Evolutionary conservation across 768 basidiomycete genomes (phyloP), one percentile per base, ranked within the genome.

Genomic region (Rhodocollybia butyracea): DNA sequence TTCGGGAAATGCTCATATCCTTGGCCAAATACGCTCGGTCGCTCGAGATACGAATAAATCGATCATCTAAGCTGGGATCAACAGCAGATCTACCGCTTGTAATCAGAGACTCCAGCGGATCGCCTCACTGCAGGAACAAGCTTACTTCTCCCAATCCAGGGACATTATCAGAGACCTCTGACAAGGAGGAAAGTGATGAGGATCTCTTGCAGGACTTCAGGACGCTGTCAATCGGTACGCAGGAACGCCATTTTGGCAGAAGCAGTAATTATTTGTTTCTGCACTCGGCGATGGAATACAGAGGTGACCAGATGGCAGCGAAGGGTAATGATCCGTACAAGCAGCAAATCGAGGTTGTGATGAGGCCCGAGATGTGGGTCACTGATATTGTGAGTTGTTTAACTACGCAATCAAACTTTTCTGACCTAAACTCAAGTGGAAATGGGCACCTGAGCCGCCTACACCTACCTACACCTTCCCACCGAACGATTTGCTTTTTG

Each of bases 401-500:
- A 7, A 7, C 8, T 7, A 43, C 15, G 17, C 21, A 10, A n/a
- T 17, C 42, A 7, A 43, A 10, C 22, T 19, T n/a, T n/a, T n/a
- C n/a, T n/a, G n/a, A 17, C 17, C 15, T 10, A 17, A 10, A 6
- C 24, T 46, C 29, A 24, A 54, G 53, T 54, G 43, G 43, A 43
- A 54, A 30, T 42, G 34, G 32, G 24, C 27, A 22, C 43, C 53
- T 31, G 53, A 45, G n/a, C 30, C 26, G 3, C 19, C 45, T 30
- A n/a, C 42, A 26, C 42, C 43, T 7, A 11, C 10, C 19, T 42
- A 45, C 24, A 42, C 24, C 17, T 76, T 76, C 40, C 74, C 75
- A 0, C 61, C 67, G 1, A 48, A 61, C 3, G 73, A 76, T 30
- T 66, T 86, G 21, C 68, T 72, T 13, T 51, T 55, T 11, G 39